Conservation (phyloP, 2,329 filamentous ascomycete genomes). For the Neopestalotiopsis rosae region DNA sequence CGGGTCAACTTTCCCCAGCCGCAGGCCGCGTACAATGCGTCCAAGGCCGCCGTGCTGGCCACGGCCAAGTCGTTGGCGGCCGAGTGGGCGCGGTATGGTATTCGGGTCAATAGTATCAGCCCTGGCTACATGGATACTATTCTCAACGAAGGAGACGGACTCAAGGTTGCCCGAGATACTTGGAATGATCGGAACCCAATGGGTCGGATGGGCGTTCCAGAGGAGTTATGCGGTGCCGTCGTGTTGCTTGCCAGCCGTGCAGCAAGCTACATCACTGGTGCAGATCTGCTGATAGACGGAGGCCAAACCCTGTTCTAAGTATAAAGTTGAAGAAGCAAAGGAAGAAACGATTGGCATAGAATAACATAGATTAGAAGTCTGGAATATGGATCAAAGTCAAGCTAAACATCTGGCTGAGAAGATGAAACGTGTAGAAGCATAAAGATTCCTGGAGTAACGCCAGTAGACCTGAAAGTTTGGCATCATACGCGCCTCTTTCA, state of each 20-base stretch:
- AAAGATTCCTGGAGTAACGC: too few species aligned
- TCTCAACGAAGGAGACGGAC: conserved; percentile 68
- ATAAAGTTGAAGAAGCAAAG: not conserved
- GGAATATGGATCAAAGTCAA: too few species aligned
- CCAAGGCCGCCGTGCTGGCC: conserved; percentile 69
- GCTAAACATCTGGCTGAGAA: too few species aligned
- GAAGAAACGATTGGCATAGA: not conserved
- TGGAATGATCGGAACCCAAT: conserved; percentile 63
- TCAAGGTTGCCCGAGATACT: conserved; percentile 55
- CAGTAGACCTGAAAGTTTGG: too few species aligned
- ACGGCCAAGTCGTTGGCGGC: conserved; percentile 70
- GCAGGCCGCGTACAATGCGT: conserved; percentile 74
- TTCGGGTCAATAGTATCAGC: conserved; percentile 73
- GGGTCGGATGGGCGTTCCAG: conserved; percentile 68
- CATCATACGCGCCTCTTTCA: too few species aligned
- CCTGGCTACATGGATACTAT: conserved; percentile 82
- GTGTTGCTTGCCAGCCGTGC: conserved; percentile 65
- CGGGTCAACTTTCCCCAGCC: conserved; percentile 75
- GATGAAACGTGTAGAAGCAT: too few species aligned
- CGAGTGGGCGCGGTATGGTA: conserved; percentile 74
- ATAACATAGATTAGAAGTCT: too few species aligned
- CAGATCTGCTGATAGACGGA: conserved; percentile 70
- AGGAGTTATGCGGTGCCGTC: conserved; percentile 67
- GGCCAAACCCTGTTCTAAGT: conserved; percentile 42
- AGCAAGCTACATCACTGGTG: conserved; percentile 71